Evolutionary conservation across 257 asterid species (phyloP), one percentile per base, ranked within the genome.

Genomic region (Solanum okadae): DNA sequence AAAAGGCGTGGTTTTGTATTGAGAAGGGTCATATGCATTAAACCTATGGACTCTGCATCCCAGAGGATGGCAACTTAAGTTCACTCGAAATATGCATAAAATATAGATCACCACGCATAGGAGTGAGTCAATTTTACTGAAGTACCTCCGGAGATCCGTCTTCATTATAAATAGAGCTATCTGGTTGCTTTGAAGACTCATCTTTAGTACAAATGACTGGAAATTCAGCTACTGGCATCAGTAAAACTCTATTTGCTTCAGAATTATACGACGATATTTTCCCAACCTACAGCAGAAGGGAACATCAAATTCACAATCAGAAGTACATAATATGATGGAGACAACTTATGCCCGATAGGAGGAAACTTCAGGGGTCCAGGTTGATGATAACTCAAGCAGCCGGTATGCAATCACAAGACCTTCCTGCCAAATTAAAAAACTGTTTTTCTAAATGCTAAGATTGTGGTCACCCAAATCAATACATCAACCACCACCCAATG

Each of bases 361-460:
- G 68, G 98, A 94, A 86, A 94, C 92, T 92, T 94, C 98, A 34
- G 99, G 99, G 83, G 98, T 95, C 99, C 99, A 96, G 89, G 94
- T 88, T 25, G 99, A 96, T 86, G 99, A 95, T 85, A 97, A 92
- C 90, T 96, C 98, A 88, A 96, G 93, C 85, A 94, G 31, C 46
- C 96, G 95, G 83, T 96, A 97, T 20, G 94, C 98, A 88, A 97
- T 92, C 92, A 94, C 90, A 88, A 95, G 98, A 87, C 98, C 99
- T 91, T 90, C 94, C 99, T 97, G 95, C 84, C 86, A 90, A 88
- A 65, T 23, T 31, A 49, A 83, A 11, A 38, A 44, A 86, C 25
- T 85, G 83, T 23, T 76, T 22, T 18, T 29, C 59, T 35, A 46
- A 70, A 22, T 44, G 35, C 14, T 44, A 27, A 16, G 75, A 44